Base-by-base conservation (phyloP, 306 rosid species). In the Fagus crenata region DNA sequence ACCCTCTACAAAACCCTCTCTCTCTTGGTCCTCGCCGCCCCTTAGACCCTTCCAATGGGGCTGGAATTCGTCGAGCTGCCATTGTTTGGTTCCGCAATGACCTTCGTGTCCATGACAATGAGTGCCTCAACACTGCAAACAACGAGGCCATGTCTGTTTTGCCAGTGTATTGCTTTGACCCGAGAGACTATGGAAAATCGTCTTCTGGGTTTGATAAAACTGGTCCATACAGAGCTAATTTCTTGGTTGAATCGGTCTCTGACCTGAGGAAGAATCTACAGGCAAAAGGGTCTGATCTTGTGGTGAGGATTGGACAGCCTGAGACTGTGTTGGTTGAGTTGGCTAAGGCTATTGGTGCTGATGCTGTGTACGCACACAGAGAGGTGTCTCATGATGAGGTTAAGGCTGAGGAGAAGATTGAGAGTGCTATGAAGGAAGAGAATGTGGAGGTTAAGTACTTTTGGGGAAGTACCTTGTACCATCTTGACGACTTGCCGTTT, bases 401-500 rank as follows among this genome's bases (percentile, higher is more conserved):
- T 22, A 89, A 87, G 83, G 59, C 87, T 32, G 99, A 95, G 88
- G 96, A 89, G 89, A 87, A 17, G 84, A 83, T 95, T 56, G 96
- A 88, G 83, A 73, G 82, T 5, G 89, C 88, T 15, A 84, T 92
- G 97, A 92, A 89, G 60, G 93, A 95, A 39, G 98, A 93, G 86
- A 90, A 85, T 81, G 88, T 93, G 71, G 98, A 96, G 78, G 78
- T 96, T 3, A 92, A 92, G 91, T 92, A 87, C 85, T 91, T 87
- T 46, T 92, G 99, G 99, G 99, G 99, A 3, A 92, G 98, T 56
- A 96, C 99, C 43, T 72, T 96, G 88, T 91, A 83, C 65, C 99
- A 96, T 65, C 41, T 80, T 49, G 98, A 96, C 15, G 99, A 96
- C 82, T 86, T 96, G 83, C 97, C 98, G 14, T 92, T 92, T 53